phyloP scores from a whole-genome alignment of 495 filamentous ascomycete species.

The Collariella sp. region DNA sequence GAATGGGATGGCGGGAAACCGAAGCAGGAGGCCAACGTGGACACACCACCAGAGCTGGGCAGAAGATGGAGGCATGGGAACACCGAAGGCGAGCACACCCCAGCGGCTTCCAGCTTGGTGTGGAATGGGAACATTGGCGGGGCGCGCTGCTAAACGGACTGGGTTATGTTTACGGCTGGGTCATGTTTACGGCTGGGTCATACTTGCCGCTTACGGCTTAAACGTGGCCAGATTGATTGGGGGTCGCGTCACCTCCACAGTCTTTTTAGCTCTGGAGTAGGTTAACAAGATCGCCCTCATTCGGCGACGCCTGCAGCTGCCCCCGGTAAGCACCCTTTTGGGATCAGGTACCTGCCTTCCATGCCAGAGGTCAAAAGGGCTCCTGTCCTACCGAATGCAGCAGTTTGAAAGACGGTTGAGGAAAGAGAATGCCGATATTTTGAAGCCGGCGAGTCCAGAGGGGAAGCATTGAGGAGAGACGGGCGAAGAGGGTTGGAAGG shows the following conservation, averaged over 20 bases:
- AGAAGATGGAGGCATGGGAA: background rate
- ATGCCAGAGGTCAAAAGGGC: background rate
- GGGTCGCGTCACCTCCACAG: no score
- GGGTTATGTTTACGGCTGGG: no score
- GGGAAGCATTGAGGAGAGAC: no score
- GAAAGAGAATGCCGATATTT: slow-evolving; percentile 6
- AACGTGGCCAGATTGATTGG: background rate
- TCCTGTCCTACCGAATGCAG: slow-evolving; percentile 12
- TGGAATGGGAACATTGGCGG: slow-evolving; percentile 6
- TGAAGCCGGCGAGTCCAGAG: no score
- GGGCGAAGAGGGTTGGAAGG: no score
- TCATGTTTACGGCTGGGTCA: no score
- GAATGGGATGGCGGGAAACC: background rate
- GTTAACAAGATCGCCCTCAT: slow-evolving; percentile 4
- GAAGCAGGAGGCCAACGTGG: background rate
- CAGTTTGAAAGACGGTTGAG: slow-evolving; percentile 4
- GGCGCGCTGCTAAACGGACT: background rate
- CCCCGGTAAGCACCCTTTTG: slow-evolving; percentile 24
- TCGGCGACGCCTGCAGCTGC: slow-evolving; percentile 9
- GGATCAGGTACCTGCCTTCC: slow-evolving; percentile 11
- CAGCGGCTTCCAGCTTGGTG: background rate
- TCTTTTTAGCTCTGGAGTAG: no score
- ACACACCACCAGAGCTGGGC: background rate
- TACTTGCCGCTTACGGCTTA: no score
- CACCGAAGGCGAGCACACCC: background rate